Percentiles rank a stretch among this genome's conserved stretches.
phyloP scores from a whole-genome alignment of 192 early-diverging fungal genomes.

The Linnemannia elongata region DNA sequence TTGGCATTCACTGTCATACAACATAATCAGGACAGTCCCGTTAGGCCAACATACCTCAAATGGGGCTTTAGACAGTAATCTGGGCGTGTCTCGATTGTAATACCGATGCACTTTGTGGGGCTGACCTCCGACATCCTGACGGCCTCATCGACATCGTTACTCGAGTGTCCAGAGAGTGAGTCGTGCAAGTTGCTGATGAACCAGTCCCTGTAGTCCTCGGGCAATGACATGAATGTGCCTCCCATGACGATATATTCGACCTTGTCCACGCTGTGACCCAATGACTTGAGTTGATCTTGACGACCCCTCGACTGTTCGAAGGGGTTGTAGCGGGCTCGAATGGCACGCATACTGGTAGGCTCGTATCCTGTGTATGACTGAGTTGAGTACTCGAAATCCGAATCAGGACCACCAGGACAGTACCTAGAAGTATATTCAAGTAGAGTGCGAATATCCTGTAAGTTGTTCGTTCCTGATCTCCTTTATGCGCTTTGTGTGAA shows the following conservation, averaged over 20 bases:
- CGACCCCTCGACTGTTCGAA: conserved; percentile 95
- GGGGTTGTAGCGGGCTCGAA: conserved; percentile 97
- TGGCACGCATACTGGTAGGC: conserved; percentile 98
- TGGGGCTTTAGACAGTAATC: conserved; percentile 99
- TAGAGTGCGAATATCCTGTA: not conserved
- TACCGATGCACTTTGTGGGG: conserved; percentile 97
- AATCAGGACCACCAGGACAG: conserved; percentile 98
- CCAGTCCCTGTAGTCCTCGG: conserved; percentile 97
- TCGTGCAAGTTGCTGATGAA: conserved; percentile 98
- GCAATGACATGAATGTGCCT: conserved; percentile 98
- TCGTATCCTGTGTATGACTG: conserved; percentile 99
- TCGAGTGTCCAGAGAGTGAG: conserved; percentile 92
- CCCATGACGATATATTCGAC: conserved; percentile 99
- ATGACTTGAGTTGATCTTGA: conserved; percentile 91
- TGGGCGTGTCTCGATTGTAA: conserved; percentile 99
- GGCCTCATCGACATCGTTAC: conserved; percentile 96
- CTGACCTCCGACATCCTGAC: conserved; percentile 98
- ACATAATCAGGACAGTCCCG: not conserved
- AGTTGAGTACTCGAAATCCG: conserved; percentile 99
- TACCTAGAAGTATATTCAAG: conserved; percentile 62
- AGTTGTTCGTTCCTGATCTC: not conserved
- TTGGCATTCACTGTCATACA: not conserved
- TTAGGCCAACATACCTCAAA: conserved; percentile 59
- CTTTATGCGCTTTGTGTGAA: not conserved
- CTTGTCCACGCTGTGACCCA: conserved; percentile 98